A percentile compares a stretch with the other conserved stretches of the same genome.
Evolutionary conservation across 768 basidiomycete genomes (phyloP).

Genomic region (Hortiboletus flavorubellus): DNA sequence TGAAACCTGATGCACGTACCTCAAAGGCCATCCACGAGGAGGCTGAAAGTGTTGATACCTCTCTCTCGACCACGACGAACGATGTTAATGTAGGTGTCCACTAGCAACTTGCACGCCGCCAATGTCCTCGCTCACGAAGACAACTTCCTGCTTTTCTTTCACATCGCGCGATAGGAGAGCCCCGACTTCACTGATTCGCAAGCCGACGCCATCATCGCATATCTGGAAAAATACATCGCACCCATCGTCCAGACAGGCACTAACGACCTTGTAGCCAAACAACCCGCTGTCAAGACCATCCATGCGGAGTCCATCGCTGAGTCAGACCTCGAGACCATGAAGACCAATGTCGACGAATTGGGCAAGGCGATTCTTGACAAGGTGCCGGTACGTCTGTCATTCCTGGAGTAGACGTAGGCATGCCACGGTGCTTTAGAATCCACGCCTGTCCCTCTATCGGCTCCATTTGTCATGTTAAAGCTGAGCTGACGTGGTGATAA

Average conservation of each 20-base stretch:
- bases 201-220: accelerated
- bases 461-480: background rate
- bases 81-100: constrained; percentile 1
- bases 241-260: background rate
- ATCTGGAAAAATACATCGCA: accelerated
- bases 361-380: background rate
- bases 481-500: background rate
- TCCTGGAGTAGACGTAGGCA: background rate
- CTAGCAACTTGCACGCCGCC: background rate
- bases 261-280: background rate
- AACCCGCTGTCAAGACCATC: accelerated
- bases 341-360: background rate
- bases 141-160: too few relatives aligned
- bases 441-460: background rate
- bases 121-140: background rate
- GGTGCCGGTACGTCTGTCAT: constrained; percentile 1
- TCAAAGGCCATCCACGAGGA: background rate
- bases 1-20: background rate
- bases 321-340: background rate
- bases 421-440: background rate
- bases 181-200: background rate
- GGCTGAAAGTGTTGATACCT: accelerated
- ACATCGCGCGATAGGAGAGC: background rate
- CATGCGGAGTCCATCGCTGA: accelerated
- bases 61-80: background rate